Base-by-base conservation (phyloP, 257 asterid genomes). In the Lycium barbarum region DNA sequence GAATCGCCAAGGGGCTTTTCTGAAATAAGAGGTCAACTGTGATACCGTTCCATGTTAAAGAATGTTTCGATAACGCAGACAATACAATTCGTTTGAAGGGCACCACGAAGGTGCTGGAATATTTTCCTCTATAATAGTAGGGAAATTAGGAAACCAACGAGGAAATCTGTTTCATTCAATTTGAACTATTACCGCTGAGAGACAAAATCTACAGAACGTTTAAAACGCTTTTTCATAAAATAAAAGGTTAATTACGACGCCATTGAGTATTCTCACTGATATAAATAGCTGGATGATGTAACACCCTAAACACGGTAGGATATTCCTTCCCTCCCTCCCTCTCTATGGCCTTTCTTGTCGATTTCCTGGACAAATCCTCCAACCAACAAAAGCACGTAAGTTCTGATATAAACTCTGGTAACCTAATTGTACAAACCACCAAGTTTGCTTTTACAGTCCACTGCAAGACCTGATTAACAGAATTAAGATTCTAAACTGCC, bases 371-470 rank as follows among this genome's bases (percentile, higher is more conserved):
- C 49, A 51, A 26, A 78, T 78, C 49, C 9, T 78, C 65, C 20
- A 15, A 53, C 53, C 49, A 53, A 26, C 5, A 49, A 22, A 53
- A 78, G 36, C 62, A 53, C 26, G 53, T 14, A 53, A 53, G 53
- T 78, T 78, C 14, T 15, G 40, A 49, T 53, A 22, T 26, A 53
- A 78, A 53, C 13, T 78, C 65, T 22, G 2, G 43, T 78, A 78
- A 78, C 8, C 33, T 14, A 53, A 53, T 78, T 78, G 49, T 53
- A 53, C 49, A 78, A 78, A 33, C 82, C 47, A 53, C 26, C 82
- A 78, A 51, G 49, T 33, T 78, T 78, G 26, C 65, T 33, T 14
- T 26, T 8, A 76, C 47, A 22, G 65, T 78, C 82, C 26, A 78
- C 49, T 26, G 45, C 20, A 53, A 53, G 65, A 53, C 49, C 26